phyloP scores from a whole-genome alignment of 495 filamentous ascomycete species.

The Oidiodendron maius region DNA sequence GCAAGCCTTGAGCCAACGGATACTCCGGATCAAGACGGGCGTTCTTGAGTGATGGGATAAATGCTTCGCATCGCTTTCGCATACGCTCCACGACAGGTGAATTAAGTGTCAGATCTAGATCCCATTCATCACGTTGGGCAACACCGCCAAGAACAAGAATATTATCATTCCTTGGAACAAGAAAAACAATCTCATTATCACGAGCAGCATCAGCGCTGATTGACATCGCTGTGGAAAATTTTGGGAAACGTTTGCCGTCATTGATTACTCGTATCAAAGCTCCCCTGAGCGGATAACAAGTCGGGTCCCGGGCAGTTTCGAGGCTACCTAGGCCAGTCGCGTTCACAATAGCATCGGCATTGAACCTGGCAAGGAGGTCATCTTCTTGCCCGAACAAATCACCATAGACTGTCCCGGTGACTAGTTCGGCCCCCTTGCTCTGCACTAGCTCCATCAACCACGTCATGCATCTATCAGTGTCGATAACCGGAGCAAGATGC shows the following conservation, averaged over 20 bases:
- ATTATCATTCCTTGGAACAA: conserved; percentile 46
- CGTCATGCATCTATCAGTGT: conserved; percentile 42
- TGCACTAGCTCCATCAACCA: conserved; percentile 39
- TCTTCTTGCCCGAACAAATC: conserved; percentile 37
- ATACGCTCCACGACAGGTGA: conserved; percentile 36
- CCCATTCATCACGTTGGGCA: conserved; percentile 31
- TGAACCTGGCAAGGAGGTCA: conserved; percentile 26
- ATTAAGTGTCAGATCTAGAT: conserved; percentile 36
- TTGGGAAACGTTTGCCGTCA: conserved; percentile 41
- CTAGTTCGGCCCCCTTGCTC: conserved; percentile 36
- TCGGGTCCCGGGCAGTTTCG: conserved; percentile 31
- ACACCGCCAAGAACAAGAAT: conserved; percentile 41
- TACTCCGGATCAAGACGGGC: conserved; percentile 37
- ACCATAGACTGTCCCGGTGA: conserved; percentile 32
- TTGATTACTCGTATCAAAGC: conserved; percentile 44
- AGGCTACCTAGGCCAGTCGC: conserved; percentile 35
- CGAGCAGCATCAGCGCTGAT: conserved; percentile 32
- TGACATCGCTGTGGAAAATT: conserved; percentile 35
- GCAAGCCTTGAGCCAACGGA: conserved; percentile 39
- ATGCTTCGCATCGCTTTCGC: conserved; percentile 37
- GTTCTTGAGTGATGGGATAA: conserved; percentile 37
- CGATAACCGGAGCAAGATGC: conserved; percentile 40
- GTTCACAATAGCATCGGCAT: conserved; percentile 42
- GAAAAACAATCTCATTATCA: conserved; percentile 40
- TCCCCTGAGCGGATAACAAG: conserved; percentile 39